Evolutionary conservation across 257 asterid genomes (phyloP), one percentile per base, ranked within the genome.

Genomic region (Striga asiatica): DNA sequence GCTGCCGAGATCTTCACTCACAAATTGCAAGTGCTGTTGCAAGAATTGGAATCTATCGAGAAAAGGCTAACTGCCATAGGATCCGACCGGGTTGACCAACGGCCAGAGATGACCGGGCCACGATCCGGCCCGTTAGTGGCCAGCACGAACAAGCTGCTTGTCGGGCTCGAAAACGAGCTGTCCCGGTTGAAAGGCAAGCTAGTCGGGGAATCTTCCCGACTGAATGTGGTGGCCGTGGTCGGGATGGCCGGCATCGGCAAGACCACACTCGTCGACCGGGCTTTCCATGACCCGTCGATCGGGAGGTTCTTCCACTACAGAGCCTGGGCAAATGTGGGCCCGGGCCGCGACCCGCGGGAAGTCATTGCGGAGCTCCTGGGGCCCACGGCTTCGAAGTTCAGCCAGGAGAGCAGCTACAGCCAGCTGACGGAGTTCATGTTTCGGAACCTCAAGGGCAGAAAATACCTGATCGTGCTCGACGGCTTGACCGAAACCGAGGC

Each of bases 221-320:
- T 50, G 22, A 50, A 13, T 8, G 56, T 50, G 4, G 56, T 50
- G 12, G 37, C 56, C 0, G 56, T 50, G 11, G 57, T 60, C 2
- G 66, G 65, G 37, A 49, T 60, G 20, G 56, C 56, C 0, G 65
- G 65, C 3, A 32, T 60, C 6, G 65, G 65, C 14, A 60, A 60
- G 57, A 60, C 65, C 7, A 35, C 65, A 1, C 65, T 60, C 6
- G 65, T 41, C 11, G 11, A 31, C 9, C 13, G 42, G 32, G 35
- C 32, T 22, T 60, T 19, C 16, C 14, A n/a, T 5, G 65, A 46
- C 48, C 25, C 56, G 34, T 20, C 53, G 2, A 31, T 60, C 10
- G 48, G 22, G 14, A 20, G 27, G 8, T 6, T 47, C 20, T 34
- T 53, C 23, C 65, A 47, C 27, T 47, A 31, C 9, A 21, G 49